phyloP scores from a whole-genome alignment of 176 grass and related monocot species.

The Aechmea fasciata region DNA sequence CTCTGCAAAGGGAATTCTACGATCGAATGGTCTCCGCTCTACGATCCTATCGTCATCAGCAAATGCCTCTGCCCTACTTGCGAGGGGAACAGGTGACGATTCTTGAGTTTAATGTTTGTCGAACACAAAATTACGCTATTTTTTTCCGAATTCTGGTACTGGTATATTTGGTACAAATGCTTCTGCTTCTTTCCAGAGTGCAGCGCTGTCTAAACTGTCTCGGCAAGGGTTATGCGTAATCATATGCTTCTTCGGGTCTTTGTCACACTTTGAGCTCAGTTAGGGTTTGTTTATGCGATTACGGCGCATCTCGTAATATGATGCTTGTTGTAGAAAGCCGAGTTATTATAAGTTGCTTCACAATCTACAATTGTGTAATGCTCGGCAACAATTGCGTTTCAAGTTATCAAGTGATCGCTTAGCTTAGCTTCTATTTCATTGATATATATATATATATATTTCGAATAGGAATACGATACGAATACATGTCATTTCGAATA shows the following conservation, averaged over 20 bases:
- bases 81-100: conserved; percentile 53
- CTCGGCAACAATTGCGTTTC: too few species aligned
- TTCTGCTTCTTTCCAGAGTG: conserved; percentile 27
- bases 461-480: too few species aligned
- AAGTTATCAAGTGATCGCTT: too few species aligned
- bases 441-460: too few species aligned
- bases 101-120: conserved; percentile 7
- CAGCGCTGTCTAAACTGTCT: conserved; percentile 86
- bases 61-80: conserved; percentile 93
- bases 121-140: background rate
- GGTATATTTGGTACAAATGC: background rate
- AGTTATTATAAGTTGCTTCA: background rate
- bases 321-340: background rate
- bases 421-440: too few species aligned
- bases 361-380: too few species aligned
- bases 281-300: background rate
- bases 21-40: conserved; percentile 77
- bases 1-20: conserved; percentile 59
- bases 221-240: conserved; percentile 62
- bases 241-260: background rate
- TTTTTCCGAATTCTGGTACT: background rate
- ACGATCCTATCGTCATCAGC: conserved; percentile 79
- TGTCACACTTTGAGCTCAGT: background rate
- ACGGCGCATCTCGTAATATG: background rate
- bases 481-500: too few species aligned